Conservation (phyloP, 371 early-diverging fungal genomes). For the Syncephalastrum sp. region DNA sequence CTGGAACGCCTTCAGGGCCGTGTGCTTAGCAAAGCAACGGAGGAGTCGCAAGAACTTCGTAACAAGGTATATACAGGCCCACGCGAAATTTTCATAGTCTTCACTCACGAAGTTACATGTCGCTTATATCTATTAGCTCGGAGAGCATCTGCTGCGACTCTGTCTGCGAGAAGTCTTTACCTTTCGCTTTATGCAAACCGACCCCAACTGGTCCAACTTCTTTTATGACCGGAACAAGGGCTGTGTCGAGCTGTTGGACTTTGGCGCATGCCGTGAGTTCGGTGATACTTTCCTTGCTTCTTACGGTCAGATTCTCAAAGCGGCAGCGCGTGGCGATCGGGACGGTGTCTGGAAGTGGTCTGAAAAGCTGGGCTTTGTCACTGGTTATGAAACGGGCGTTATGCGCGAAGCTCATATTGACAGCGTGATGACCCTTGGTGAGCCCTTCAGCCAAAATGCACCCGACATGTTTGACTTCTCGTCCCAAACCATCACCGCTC, state of each 20-base stretch:
- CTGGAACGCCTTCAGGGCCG: conserved; percentile 81
- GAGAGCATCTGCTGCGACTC: conserved; percentile 67
- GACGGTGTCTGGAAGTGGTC: conserved; percentile 78
- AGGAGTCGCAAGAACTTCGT: conserved; percentile 64
- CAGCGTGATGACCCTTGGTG: conserved; percentile 84
- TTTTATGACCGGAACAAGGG: conserved; percentile 70
- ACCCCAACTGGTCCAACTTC: conserved; percentile 98
- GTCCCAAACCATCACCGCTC: conserved; percentile 75
- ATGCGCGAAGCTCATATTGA: conserved; percentile 92
- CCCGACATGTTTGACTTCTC: conserved; percentile 76
- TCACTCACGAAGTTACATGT: not conserved
- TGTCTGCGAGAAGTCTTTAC: conserved; percentile 90
- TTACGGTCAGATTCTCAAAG: conserved; percentile 76
- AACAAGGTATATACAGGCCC: conserved; percentile 53
- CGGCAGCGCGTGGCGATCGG: conserved; percentile 75
- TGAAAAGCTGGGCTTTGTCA: conserved; percentile 84
- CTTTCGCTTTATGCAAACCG: conserved; percentile 97
- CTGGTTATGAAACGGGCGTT: conserved; percentile 84
- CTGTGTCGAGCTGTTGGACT: conserved; percentile 87
- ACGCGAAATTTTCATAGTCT: conserved; percentile 3
- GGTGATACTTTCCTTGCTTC: conserved; percentile 67
- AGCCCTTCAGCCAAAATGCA: conserved; percentile 72
- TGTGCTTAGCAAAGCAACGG: conserved; percentile 65
- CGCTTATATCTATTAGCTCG: conserved; percentile 18
- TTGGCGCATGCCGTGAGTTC: conserved; percentile 93